Evolutionary conservation across 345 rosid genomes (phyloP).

Genomic region (Eucalyptus tenuipes): DNA sequence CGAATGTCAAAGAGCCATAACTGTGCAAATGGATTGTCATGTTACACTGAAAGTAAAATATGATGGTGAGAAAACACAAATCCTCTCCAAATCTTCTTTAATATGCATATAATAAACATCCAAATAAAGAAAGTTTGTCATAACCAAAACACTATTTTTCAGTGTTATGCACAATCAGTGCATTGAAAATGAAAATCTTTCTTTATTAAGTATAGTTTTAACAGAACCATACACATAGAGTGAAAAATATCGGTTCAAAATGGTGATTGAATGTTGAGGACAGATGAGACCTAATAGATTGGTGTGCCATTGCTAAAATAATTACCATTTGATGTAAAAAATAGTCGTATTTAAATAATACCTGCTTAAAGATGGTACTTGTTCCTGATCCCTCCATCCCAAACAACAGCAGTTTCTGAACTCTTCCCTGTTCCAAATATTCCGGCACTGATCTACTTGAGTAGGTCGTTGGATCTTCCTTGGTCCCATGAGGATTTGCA

Average conservation of each 20-base stretch:
- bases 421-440: slow-evolving; percentile 37
- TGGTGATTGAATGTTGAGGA: neutral
- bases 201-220: neutral
- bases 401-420: slow-evolving; percentile 43
- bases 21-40: neutral
- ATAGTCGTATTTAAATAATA: neutral
- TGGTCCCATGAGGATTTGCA: slow-evolving; percentile 19
- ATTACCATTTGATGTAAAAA: neutral
- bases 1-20: neutral
- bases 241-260: neutral
- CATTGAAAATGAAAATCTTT: neutral
- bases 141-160: neutral
- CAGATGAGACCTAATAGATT: neutral
- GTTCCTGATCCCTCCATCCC: slow-evolving; percentile 56
- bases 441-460: slow-evolving; percentile 28
- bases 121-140: neutral
- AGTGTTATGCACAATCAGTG: neutral
- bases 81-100: neutral
- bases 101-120: neutral
- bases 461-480: slow-evolving; percentile 22
- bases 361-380: slow-evolving; percentile 62
- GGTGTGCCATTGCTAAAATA: neutral
- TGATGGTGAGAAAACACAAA: neutral
- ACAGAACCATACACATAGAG: neutral
- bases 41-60: neutral